A percentile compares a stretch with the other conserved stretches of the same genome.
Evolutionary conservation across 306 rosid genomes (phyloP).

Genomic region (Parietaria judaica): DNA sequence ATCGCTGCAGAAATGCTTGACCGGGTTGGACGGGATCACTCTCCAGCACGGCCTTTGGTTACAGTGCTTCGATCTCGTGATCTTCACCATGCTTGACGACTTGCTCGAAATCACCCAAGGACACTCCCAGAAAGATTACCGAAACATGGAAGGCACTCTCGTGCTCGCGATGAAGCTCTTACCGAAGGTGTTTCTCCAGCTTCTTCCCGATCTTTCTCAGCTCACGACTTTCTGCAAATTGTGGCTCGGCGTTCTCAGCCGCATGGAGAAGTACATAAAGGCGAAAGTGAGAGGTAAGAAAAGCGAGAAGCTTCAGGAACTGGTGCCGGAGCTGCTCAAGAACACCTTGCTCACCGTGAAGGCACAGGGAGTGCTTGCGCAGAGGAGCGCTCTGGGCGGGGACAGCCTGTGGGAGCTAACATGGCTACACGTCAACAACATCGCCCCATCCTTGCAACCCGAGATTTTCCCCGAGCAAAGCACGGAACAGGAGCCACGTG

Average conservation of each 20-base stretch:
- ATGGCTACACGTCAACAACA: slow-evolving; percentile 87
- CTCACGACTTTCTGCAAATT: slow-evolving; percentile 86
- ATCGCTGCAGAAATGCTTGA: slow-evolving; percentile 75
- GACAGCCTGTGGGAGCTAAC: slow-evolving; percentile 97
- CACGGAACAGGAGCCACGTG: slow-evolving; percentile 29
- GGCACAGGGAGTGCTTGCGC: slow-evolving; percentile 59
- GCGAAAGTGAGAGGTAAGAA: slow-evolving; percentile 82
- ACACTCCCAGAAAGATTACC: slow-evolving; percentile 83
- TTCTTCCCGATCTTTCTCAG: slow-evolving; percentile 69
- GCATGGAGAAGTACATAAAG: slow-evolving; percentile 90
- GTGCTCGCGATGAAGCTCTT: slow-evolving; percentile 77
- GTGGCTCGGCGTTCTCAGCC: slow-evolving; percentile 89
- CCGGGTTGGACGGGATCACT: slow-evolving; percentile 59
- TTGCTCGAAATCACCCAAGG: slow-evolving; percentile 93
- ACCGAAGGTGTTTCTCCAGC: slow-evolving; percentile 74
- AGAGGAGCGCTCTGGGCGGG: slow-evolving; percentile 90
- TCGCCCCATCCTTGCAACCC: slow-evolving; percentile 69
- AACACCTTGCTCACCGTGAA: slow-evolving; percentile 76
- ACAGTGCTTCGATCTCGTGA: slow-evolving; percentile 82
- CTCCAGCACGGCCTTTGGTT: slow-evolving; percentile 57
- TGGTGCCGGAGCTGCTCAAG: slow-evolving; percentile 82
- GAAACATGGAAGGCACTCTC: slow-evolving; percentile 99
- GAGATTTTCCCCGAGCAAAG: slow-evolving; percentile 85
- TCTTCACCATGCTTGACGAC: slow-evolving; percentile 96
- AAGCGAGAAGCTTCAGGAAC: slow-evolving; percentile 87